phyloP scores from a whole-genome alignment of 805 yeast species.

The Saccharomycopsis schoenii region DNA sequence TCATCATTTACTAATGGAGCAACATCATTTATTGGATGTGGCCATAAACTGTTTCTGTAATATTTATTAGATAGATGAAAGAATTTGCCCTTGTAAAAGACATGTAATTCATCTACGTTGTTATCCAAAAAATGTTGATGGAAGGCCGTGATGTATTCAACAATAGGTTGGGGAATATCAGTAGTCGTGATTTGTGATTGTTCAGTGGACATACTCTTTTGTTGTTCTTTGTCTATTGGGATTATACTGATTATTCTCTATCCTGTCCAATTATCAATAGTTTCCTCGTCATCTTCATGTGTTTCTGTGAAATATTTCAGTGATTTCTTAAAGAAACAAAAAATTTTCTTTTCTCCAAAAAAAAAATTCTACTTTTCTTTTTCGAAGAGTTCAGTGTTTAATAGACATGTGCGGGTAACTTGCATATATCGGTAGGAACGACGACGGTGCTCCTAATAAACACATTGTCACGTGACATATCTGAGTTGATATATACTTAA shows the following conservation, averaged over 20 bases:
- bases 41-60: constrained; percentile 36
- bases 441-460: too few relatives aligned
- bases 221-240: neutral
- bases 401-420: neutral
- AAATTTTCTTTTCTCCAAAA: neutral
- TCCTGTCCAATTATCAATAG: too few relatives aligned
- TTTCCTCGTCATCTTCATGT: neutral
- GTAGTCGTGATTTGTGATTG: neutral
- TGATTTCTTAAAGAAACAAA: neutral
- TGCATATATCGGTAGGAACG: too few relatives aligned
- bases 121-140: constrained; percentile 34
- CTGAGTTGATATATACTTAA: too few relatives aligned
- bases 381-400: neutral
- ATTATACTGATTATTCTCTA: neutral
- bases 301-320: neutral
- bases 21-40: constrained; percentile 34
- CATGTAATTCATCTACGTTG: constrained; percentile 33
- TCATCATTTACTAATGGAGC: constrained; percentile 35
- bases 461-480: too few relatives aligned
- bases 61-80: constrained; percentile 36
- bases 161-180: constrained; percentile 33
- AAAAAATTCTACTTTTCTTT: neutral
- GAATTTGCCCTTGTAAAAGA: constrained; percentile 36
- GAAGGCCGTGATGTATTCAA: constrained; percentile 33
- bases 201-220: neutral